Percentiles rank a stretch among this genome's conserved stretches.
These are phyloP conservation scores for Kwoniella dendrophila DNA, from an alignment of 768 basidiomycete species.

Conservation along the genomic window DNA sequence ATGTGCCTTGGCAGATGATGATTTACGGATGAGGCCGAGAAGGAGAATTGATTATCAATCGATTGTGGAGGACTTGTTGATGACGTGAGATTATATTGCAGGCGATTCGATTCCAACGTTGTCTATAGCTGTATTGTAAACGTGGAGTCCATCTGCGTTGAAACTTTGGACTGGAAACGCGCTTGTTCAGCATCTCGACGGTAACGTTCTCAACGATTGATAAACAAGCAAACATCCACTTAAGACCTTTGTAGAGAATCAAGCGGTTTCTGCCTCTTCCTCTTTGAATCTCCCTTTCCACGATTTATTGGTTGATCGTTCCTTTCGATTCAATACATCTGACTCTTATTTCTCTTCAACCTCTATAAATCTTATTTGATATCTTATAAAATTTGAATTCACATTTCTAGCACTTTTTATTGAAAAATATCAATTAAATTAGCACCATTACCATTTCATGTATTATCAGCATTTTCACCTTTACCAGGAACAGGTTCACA, in stretches of 20 bases:
- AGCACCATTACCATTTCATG: constrained; percentile 1
- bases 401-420: too few relatives aligned
- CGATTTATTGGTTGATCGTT: neutral
- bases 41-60: too few relatives aligned
- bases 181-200: too few relatives aligned
- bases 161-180: too few relatives aligned
- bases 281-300: neutral
- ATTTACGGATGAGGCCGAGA: too few relatives aligned
- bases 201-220: too few relatives aligned
- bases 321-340: neutral
- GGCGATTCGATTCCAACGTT: too few relatives aligned
- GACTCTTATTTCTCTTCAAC: neutral
- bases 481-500: neutral
- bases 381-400: neutral
- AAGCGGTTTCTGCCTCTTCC: neutral
- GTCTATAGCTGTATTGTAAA: too few relatives aligned
- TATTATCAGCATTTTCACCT: neutral
- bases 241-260: neutral
- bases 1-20: too few relatives aligned
- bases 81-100: too few relatives aligned
- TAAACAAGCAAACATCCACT: neutral
- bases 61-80: too few relatives aligned
- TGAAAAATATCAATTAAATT: neutral
- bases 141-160: too few relatives aligned
- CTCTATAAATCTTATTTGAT: neutral